Base-by-base conservation (phyloP, 495 filamentous ascomycete species). In the Oleoguttula mirabilis region DNA sequence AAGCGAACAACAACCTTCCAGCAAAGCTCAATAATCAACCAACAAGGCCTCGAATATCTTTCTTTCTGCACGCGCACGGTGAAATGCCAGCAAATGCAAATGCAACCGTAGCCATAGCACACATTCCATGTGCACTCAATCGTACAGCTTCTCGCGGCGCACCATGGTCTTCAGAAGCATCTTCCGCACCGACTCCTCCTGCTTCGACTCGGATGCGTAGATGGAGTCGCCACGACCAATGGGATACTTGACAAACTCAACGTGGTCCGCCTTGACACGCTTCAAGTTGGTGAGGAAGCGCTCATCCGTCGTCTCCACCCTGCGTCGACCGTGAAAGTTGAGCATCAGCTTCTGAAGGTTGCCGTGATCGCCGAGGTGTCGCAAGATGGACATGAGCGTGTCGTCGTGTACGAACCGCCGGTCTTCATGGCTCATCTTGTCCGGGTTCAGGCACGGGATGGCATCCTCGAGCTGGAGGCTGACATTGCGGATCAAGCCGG, bases 381-480 rank as follows among this genome's bases (percentile, higher is more conserved):
- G 47, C 10, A 62, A 47, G 21, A 48, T 47, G 14, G 48, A 51
- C 34, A 57, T 50, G 17, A 62, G 44, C n/a, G 57, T 44, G 3
- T 55, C 47, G 35, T 62, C 60, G 41, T 62, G 39, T 31, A 59
- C 36, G 41, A 56, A 62, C 2, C 58, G 60, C 10, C 54, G 51
- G 6, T 50, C 48, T 22, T 62, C 58, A 5, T 36, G 30, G 23
- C 47, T 41, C 15, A 14, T 36, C 10, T 53, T 39, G 25, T 55
- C 39, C 3, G 51, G 56, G 21, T 52, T 55, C 4, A 55, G 33
- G 19, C 46, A 54, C 14, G 52, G 50, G 19, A 30, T 52, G 2
- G 53, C 55, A 25, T 60, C 58, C 17, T 55, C 56, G 23, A 59
- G 48, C 10, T 36, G 17, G 33, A 62, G 22, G 10, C 40, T 31